Evolutionary conservation across 2,329 filamentous ascomycete genomes (phyloP).

Genomic region (Colletotrichum chlorophyti): DNA sequence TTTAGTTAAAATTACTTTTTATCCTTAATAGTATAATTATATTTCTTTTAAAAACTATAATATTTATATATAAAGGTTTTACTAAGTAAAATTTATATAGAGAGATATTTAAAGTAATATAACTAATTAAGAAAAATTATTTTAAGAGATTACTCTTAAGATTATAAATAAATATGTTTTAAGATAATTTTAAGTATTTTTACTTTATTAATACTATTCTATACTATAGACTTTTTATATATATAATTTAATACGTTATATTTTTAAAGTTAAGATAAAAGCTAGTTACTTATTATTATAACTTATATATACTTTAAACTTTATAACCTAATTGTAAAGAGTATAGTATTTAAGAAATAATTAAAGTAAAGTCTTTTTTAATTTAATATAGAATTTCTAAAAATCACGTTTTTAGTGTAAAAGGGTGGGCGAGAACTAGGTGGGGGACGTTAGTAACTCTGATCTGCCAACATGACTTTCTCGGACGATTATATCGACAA

Average conservation of each 20-base stretch:
- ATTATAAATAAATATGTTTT: neutral
- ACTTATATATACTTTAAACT: conserved; percentile 15
- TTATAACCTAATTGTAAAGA: neutral
- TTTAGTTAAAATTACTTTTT: too few relatives aligned
- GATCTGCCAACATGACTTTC: too few relatives aligned
- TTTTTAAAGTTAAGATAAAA: conserved; percentile 1
- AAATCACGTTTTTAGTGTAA: too few relatives aligned
- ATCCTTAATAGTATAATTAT: conserved; percentile 13
- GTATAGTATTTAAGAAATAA: conserved; percentile 9
- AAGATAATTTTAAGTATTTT: neutral
- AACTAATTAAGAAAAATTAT: neutral
- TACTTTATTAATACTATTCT: conserved; percentile 4
- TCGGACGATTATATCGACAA: too few relatives aligned
- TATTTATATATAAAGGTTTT: neutral
- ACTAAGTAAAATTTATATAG: neutral
- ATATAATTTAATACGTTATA: neutral
- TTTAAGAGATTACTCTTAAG: neutral
- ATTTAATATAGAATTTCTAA: neutral
- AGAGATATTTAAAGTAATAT: neutral
- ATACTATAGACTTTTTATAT: conserved; percentile 10
- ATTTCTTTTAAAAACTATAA: neutral
- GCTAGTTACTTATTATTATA: neutral
- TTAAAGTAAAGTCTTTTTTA: neutral
- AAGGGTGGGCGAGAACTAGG: too few relatives aligned
- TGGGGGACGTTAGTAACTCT: too few relatives aligned